phyloP scores from a whole-genome alignment of 2,329 filamentous ascomycete genomes.

The Apiospora saccharicola region DNA sequence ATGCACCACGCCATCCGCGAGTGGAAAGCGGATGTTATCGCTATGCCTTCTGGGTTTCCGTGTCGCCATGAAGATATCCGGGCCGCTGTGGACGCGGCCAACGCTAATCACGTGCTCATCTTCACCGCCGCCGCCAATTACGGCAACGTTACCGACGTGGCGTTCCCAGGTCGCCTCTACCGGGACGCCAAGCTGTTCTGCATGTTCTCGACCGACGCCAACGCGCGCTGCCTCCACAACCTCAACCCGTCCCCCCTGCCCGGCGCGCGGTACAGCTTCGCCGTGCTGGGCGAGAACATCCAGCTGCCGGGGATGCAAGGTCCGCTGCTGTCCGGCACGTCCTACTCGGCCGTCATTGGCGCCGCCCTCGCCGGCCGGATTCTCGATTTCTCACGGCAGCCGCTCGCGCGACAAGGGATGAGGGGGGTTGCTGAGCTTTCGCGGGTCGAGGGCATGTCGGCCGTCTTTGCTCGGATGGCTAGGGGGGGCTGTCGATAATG shows the following conservation, averaged over 20 bases:
- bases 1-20: not conserved
- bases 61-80: not conserved
- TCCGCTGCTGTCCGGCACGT: not conserved
- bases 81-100: not conserved
- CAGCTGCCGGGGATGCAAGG: conserved; percentile 1
- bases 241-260: conserved; percentile 26
- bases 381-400: not conserved
- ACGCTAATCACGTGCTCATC: not conserved
- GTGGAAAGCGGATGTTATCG: not conserved
- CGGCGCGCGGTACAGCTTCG: conserved; percentile 28
- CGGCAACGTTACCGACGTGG: not conserved
- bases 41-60: not conserved
- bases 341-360: not conserved
- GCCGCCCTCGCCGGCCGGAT: not conserved
- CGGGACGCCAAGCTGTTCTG: conserved; percentile 24
- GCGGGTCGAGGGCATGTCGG: not conserved
- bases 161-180: conserved; percentile 24
- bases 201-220: conserved; percentile 29
- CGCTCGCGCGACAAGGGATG: not conserved
- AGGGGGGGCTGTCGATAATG: not conserved
- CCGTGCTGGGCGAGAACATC: conserved; percentile 27
- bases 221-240: conserved; percentile 1
- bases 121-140: not conserved
- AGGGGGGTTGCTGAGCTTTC: not conserved
- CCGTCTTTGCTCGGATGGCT: not conserved